phyloP scores from a whole-genome alignment of 345 rosid genomes.

The Schrenkiella parvula region DNA sequence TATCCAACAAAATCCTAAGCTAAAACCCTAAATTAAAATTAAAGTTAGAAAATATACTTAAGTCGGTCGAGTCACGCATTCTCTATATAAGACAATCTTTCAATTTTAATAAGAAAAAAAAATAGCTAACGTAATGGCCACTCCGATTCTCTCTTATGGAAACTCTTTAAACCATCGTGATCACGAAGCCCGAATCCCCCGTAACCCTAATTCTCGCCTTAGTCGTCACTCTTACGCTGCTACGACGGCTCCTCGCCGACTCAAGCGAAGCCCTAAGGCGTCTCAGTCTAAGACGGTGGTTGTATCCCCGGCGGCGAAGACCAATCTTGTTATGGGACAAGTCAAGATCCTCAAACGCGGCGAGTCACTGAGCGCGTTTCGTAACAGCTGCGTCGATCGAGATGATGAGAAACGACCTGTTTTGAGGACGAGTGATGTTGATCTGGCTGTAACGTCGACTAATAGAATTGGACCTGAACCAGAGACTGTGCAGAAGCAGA shows the following conservation, averaged over 20 bases:
- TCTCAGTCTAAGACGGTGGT: slow-evolving; percentile 20
- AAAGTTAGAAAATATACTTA: not conserved
- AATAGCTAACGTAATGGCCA: slow-evolving; percentile 16
- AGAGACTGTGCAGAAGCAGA: slow-evolving; percentile 35
- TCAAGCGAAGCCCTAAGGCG: slow-evolving; percentile 27
- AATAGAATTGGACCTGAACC: slow-evolving; percentile 54
- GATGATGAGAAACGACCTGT: not conserved
- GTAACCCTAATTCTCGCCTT: slow-evolving; percentile 17
- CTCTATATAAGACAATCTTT: not conserved
- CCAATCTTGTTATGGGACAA: slow-evolving; percentile 48
- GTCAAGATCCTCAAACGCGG: slow-evolving; percentile 71
- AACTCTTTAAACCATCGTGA: slow-evolving; percentile 3
- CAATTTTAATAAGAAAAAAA: too few relatives aligned
- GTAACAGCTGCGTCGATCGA: not conserved
- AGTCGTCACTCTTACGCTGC: not conserved
- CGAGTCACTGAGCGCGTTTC: slow-evolving; percentile 32
- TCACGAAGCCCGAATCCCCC: slow-evolving; percentile 22
- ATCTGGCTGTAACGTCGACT: slow-evolving; percentile 38
- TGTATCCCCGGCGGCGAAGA: slow-evolving; percentile 29
- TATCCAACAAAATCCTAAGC: too few relatives aligned
- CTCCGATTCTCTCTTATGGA: slow-evolving; percentile 24
- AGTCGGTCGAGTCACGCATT: not conserved
- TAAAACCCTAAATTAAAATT: not conserved
- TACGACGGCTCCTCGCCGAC: slow-evolving; percentile 30
- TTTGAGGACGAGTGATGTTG: not conserved